Evolutionary conservation across 2,329 filamentous ascomycete species (phyloP).

Genomic region (Venturiaceae sp.): DNA sequence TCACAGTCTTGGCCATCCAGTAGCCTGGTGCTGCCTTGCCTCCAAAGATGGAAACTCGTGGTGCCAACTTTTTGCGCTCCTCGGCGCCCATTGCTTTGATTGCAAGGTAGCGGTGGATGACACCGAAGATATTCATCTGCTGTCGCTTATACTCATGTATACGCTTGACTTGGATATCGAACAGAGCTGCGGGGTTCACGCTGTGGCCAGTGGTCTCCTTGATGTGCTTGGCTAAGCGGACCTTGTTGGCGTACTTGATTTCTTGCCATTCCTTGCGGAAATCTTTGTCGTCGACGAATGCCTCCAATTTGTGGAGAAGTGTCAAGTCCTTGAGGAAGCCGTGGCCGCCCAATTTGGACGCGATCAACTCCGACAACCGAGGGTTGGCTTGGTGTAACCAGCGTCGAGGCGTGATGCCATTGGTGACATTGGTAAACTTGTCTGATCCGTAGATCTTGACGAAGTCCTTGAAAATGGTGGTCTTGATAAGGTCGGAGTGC

Average conservation of each 20-base stretch:
- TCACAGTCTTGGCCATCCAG: slow-evolving; percentile 99
- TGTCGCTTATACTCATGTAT: slow-evolving; percentile 99
- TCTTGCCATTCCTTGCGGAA: slow-evolving; percentile 94
- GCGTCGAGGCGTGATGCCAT: slow-evolving; percentile 89
- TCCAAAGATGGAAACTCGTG: slow-evolving; percentile 91
- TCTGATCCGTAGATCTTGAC: slow-evolving; percentile 89
- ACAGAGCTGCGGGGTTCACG: slow-evolving; percentile 80
- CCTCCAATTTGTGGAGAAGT: slow-evolving; percentile 73
- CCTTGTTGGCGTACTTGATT: slow-evolving; percentile 95
- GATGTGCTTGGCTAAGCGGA: slow-evolving; percentile 84
- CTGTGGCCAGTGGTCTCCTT: slow-evolving; percentile 67
- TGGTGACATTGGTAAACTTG: slow-evolving; percentile 98
- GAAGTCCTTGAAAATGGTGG: slow-evolving; percentile 99
- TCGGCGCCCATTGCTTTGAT: slow-evolving; percentile 79
- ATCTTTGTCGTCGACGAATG: slow-evolving; percentile 71
- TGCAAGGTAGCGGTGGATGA: slow-evolving; percentile 85
- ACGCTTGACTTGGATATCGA: slow-evolving; percentile 96
- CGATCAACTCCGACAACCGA: slow-evolving; percentile 81
- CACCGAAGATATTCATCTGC: slow-evolving; percentile 97
- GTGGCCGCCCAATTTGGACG: slow-evolving; percentile 73
- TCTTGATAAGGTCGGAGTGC: slow-evolving; percentile 95
- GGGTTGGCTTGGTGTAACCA: slow-evolving; percentile 99
- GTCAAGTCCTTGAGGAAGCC: slow-evolving; percentile 88
- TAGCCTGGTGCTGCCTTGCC: slow-evolving; percentile 97
- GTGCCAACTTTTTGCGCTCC: slow-evolving; percentile 75